Evolutionary conservation across 805 yeast species (phyloP), one percentile per base, ranked within the genome.

Genomic region (Yamadazyma akitaensis): DNA sequence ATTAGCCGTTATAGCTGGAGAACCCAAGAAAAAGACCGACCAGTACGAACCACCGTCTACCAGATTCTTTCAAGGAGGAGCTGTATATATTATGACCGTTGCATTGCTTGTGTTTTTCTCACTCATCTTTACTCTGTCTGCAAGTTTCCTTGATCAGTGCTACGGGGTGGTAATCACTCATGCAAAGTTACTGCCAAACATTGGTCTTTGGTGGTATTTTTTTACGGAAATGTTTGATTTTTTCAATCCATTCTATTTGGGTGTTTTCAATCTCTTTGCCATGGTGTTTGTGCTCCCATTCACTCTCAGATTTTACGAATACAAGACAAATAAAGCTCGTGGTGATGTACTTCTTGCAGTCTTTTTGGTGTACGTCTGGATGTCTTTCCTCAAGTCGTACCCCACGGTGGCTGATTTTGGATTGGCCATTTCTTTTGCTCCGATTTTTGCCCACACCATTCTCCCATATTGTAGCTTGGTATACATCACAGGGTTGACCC

Each of bases 141-240:
- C 56, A 46, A 53, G 55, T 26, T 68, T 66, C 43, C 14, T 65
- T 14, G 55, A 54, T 14, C 63, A 51, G 44, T 63, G 68, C 50
- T 88, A 84, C 58, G 82, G 84, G 13, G 72, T 80, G 3, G 65
- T 78, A 5, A 59, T 88, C 5, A 68, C 71, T 19, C 84, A 88
- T 56, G 75, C 75, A 33, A 91, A 88, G 52, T 80, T 90, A 50
- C 75, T 83, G 5, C 99, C 99, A 24, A 94, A 94, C 65, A 64
- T 94, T 53, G 99, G 99, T 0, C 71, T 94, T 17, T 94, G 99
- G 99, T 94, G 99, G 99, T 94, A 94, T 69, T 82, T 91, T 57
- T 94, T 94, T 72, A 86, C 92, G 36, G 99, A 94, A 65, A 87
- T 94, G 81, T 94, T 94, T 67, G 94, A 85, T 46, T 86, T 82